phyloP scores from a whole-genome alignment of 2,329 filamentous ascomycete species.

The Neopestalotiopsis clavispora region DNA sequence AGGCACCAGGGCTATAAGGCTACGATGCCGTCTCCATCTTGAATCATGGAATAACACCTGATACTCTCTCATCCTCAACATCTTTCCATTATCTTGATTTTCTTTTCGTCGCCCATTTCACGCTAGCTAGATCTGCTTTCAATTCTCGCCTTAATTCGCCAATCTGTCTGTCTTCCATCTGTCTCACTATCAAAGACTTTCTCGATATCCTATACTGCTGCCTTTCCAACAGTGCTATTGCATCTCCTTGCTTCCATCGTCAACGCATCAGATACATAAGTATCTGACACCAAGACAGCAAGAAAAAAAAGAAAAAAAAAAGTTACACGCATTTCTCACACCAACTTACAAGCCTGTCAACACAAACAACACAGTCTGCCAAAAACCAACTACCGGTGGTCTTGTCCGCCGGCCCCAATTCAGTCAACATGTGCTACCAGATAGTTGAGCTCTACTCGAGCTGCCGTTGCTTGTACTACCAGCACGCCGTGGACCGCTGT shows the following conservation, averaged over 20 bases:
- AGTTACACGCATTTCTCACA: not conserved
- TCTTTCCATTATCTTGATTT: conserved; percentile 10
- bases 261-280: not conserved
- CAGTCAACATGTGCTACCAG: conserved; percentile 80
- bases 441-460: conserved; percentile 84
- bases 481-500: conserved; percentile 85
- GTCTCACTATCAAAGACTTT: not conserved
- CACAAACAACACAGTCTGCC: not conserved
- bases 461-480: conserved; percentile 87
- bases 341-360: not conserved
- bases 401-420: not conserved
- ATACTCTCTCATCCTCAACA: conserved; percentile 10
- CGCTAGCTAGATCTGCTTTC: conserved; percentile 17
- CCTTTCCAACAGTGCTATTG: not conserved
- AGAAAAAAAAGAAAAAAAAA: not conserved
- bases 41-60: conserved; percentile 7
- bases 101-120: conserved; percentile 14
- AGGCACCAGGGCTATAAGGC: conserved; percentile 19
- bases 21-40: conserved; percentile 16
- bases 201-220: not conserved
- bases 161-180: not conserved
- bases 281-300: not conserved
- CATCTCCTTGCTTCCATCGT: conserved; percentile 14
- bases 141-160: conserved; percentile 9
- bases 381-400: not conserved